Percentiles rank a stretch among this genome's conserved stretches.
Evolutionary conservation across 495 filamentous ascomycete genomes (phyloP).

Genomic region (Penicillium salamii): DNA sequence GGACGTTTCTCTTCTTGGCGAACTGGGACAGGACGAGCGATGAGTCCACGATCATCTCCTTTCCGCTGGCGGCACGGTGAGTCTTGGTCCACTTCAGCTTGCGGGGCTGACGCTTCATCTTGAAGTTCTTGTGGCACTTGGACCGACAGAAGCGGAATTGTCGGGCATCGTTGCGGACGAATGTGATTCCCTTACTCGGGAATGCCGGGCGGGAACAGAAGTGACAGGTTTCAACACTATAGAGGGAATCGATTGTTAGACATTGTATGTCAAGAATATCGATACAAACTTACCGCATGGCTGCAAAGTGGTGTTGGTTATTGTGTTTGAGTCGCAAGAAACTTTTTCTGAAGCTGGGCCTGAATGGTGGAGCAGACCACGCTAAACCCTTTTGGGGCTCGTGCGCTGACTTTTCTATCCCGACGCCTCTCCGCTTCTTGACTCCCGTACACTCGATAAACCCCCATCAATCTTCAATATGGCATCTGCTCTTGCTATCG

Average conservation of each 20-base stretch:
- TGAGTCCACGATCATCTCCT: constrained; percentile 92
- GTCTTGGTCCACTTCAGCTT: constrained; percentile 86
- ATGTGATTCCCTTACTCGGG: constrained; percentile 86
- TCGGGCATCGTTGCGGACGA: constrained; percentile 77
- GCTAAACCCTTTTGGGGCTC: constrained; percentile 26
- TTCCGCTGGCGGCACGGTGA: constrained; percentile 69
- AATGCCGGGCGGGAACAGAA: constrained; percentile 86
- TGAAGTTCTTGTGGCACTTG: constrained; percentile 98
- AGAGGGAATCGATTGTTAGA: background rate
- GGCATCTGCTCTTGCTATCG: constrained; percentile 72
- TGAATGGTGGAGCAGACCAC: constrained; percentile 26
- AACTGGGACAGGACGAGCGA: constrained; percentile 90
- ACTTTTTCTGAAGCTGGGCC: constrained; percentile 33
- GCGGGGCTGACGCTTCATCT: constrained; percentile 91
- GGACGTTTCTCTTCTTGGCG: constrained; percentile 87
- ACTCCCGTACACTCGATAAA: constrained; percentile 1
- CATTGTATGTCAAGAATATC: background rate
- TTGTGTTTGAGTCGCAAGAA: constrained; percentile 23
- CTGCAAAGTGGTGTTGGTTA: constrained; percentile 26
- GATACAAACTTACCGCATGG: constrained; percentile 30
- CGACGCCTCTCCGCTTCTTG: constrained; percentile 10
- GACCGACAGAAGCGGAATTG: constrained; percentile 66
- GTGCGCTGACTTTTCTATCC: constrained; percentile 32
- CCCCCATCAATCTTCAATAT: constrained; percentile 27
- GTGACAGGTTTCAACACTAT: constrained; percentile 81